Conservation (phyloP, 768 basidiomycete genomes). For the Pilatotrama ljubarskyi region DNA sequence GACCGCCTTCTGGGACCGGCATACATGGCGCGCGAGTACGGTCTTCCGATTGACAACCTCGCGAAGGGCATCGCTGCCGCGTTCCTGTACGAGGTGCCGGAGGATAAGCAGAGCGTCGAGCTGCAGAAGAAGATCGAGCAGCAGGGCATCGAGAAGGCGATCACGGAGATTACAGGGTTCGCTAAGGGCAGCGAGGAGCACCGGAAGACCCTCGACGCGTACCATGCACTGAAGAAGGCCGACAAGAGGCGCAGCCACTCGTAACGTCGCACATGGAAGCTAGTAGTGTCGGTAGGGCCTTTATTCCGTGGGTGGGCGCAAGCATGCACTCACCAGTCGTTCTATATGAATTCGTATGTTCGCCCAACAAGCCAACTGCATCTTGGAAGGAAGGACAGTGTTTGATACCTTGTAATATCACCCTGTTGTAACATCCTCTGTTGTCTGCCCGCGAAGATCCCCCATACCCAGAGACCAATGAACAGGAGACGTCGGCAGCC, state of each 20-base stretch:
- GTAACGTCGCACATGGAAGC: neutral
- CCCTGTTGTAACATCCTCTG: no score
- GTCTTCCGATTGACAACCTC: conserved; percentile 33
- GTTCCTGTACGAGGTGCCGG: conserved; percentile 34
- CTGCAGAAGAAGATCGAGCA: conserved; percentile 30
- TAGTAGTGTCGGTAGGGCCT: no score
- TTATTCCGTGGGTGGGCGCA: no score
- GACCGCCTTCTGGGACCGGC: conserved; percentile 41
- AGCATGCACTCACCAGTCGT: no score
- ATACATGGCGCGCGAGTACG: conserved; percentile 35
- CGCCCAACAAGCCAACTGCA: no score
- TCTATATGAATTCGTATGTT: no score
- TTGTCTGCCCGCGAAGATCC: no score
- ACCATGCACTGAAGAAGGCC: conserved; percentile 21
- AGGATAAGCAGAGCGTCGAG: conserved; percentile 37
- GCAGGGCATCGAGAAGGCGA: conserved; percentile 31
- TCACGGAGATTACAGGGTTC: conserved; percentile 35
- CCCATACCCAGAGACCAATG: no score
- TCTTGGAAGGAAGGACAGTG: no score
- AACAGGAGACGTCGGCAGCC: no score
- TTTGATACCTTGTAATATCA: no score
- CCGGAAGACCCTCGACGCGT: conserved; percentile 23
- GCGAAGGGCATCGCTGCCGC: conserved; percentile 39
- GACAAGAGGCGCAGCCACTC: neutral
- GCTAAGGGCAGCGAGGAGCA: conserved; percentile 25